Base-by-base conservation (phyloP, 2,329 filamentous ascomycete species). In the Fusarium sp. region DNA sequence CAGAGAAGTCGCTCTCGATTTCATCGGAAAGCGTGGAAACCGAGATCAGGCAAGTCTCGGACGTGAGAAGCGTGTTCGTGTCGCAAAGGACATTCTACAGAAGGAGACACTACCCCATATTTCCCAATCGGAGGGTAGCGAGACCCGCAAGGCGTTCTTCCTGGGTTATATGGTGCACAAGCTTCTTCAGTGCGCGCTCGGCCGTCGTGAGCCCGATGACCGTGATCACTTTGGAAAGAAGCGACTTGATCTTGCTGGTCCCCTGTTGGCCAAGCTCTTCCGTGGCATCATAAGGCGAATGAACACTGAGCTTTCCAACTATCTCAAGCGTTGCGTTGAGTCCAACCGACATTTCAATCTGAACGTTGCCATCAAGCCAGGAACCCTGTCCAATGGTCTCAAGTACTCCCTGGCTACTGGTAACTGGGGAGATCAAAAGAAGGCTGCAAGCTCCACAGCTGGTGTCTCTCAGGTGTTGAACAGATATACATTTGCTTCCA, bases 381-480 rank as follows among this genome's bases (percentile, higher is more conserved):
- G 90, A 68, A 97, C 96, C 22, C 87, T 99, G 72, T 97, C 94
- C 22, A 97, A 96, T 77, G 96, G 95, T 52, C 83, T 99, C 72
- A 97, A 98, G 79, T 99, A 99, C 82, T 98, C 96, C 55, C 86
- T 99, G 67, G 95, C 96, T 27, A 99, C 96, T 16, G 96, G 96
- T 72, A 99, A 99, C 82, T 99, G 96, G 97, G 97, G 96, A 77
- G 96, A 99, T 73, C 96, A 99, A 84, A 99, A 98, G 87, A 99
- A 98, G 85, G 94, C 96, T 22, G 92, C 93, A 75, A 95, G 92
- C 74, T 93, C 94, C 2, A 98, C 97, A 70, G 96, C 96, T 48
- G 97, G 96, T 86, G 96, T 99, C 48, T 98, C 95, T 49, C 96
- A 99, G 82, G 97, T 99, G 82, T 83, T 99, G 77, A 99, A 98